phyloP scores from a whole-genome alignment of 805 yeast species.

The Zygosaccharomyces siamensis region DNA sequence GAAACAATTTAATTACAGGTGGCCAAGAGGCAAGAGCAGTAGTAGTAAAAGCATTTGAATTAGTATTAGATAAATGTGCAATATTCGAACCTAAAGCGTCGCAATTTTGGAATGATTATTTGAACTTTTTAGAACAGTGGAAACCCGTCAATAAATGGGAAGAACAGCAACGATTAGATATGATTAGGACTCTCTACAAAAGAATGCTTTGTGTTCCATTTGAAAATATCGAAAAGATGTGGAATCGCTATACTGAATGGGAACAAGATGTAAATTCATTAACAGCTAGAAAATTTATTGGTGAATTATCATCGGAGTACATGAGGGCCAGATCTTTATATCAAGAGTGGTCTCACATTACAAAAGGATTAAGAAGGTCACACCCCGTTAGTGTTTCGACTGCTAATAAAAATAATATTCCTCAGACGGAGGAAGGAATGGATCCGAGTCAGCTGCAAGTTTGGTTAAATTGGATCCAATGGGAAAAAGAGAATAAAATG shows the following conservation, averaged over 20 bases:
- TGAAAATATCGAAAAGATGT: conserved; percentile 63
- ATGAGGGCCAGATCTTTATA: conserved; percentile 81
- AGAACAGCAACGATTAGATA: conserved; percentile 72
- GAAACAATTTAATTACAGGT: conserved; percentile 65
- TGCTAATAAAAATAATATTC: conserved; percentile 28
- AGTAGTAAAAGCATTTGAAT: conserved; percentile 76
- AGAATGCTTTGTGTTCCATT: conserved; percentile 73
- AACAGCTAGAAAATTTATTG: conserved; percentile 78
- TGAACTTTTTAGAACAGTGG: conserved; percentile 75
- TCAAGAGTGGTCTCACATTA: conserved; percentile 61
- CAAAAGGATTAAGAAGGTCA: conserved; percentile 46
- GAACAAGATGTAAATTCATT: conserved; percentile 70
- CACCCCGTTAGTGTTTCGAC: conserved; percentile 25
- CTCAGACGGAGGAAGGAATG: conserved; percentile 19
- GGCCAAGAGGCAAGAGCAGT: conserved; percentile 74
- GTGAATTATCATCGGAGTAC: conserved; percentile 76
- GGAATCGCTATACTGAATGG: conserved; percentile 79
- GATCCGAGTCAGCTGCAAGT: conserved; percentile 38
- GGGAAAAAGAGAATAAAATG: conserved; percentile 72
- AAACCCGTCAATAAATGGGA: conserved; percentile 79
- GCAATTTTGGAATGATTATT: conserved; percentile 73
- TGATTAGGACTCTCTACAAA: conserved; percentile 67
- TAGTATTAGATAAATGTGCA: conserved; percentile 75
- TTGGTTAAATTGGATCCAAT: conserved; percentile 73
- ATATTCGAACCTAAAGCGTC: conserved; percentile 63